phyloP scores from a whole-genome alignment of 192 early-diverging fungal species.

The Linnemannia exigua region DNA sequence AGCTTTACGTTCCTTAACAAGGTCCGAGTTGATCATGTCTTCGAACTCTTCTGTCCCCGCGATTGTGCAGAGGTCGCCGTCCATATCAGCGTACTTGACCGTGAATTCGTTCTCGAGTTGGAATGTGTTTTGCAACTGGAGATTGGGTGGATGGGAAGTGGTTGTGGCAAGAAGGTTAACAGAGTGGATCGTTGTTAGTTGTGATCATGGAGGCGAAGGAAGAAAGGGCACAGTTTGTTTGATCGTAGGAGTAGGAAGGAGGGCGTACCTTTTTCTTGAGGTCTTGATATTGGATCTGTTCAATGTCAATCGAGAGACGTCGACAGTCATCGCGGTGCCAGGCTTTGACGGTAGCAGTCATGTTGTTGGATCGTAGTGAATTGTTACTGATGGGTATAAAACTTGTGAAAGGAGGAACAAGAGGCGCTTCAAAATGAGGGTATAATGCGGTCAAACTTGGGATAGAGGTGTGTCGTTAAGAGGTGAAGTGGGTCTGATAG shows the following conservation, averaged over 20 bases:
- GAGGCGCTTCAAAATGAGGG: background rate
- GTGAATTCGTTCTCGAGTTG: constrained; percentile 51
- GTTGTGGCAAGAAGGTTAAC: background rate
- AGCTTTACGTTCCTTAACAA: constrained; percentile 45
- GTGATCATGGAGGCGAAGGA: too few relatives aligned
- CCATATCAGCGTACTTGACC: constrained; percentile 53
- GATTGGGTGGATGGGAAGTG: background rate
- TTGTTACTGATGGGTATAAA: background rate
- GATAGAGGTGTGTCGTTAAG: background rate
- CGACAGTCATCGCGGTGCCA: constrained; percentile 54
- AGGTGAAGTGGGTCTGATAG: background rate
- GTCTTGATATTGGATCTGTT: constrained; percentile 53
- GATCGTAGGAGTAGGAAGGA: too few relatives aligned
- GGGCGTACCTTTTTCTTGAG: constrained; percentile 46
- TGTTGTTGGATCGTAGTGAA: constrained; percentile 9
- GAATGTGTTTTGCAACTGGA: constrained; percentile 48
- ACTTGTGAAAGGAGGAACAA: background rate
- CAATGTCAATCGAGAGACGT: constrained; percentile 50
- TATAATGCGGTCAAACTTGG: background rate
- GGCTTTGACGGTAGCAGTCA: constrained; percentile 54
- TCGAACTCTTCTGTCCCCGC: constrained; percentile 43
- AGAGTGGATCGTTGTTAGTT: too few relatives aligned
- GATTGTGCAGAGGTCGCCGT: constrained; percentile 55
- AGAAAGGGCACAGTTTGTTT: too few relatives aligned
- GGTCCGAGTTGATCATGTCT: constrained; percentile 49